A percentile compares a stretch with the other conserved stretches of the same genome.
Evolutionary conservation across 805 yeast species (phyloP).

Genomic region (Naumovozyma baii): DNA sequence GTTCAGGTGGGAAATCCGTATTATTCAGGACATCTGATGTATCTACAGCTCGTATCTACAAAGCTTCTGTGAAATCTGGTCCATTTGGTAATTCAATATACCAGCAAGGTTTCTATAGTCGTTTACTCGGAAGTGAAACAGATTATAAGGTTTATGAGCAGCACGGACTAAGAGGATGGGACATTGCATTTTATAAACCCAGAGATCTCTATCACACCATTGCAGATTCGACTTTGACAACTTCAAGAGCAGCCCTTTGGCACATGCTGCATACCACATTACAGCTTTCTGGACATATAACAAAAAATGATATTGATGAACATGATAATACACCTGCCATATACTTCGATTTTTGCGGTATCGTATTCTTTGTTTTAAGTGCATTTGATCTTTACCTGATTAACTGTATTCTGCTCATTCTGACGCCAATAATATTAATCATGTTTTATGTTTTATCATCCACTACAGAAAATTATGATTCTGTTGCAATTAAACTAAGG

Average conservation of each 20-base stretch:
- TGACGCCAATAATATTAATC: slow-evolving; percentile 45
- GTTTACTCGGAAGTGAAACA: slow-evolving; percentile 69
- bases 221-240: slow-evolving; percentile 56
- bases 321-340: slow-evolving; percentile 38
- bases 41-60: slow-evolving; percentile 52
- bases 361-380: slow-evolving; percentile 45
- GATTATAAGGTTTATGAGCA: slow-evolving; percentile 67
- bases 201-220: slow-evolving; percentile 75
- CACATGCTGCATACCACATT: slow-evolving; percentile 71
- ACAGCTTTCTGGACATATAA: slow-evolving; percentile 45
- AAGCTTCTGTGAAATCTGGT: slow-evolving; percentile 39
- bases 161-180: slow-evolving; percentile 73
- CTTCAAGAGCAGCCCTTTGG: slow-evolving; percentile 63
- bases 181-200: slow-evolving; percentile 82
- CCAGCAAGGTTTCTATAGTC: slow-evolving; percentile 75
- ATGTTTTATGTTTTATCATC: slow-evolving; percentile 39
- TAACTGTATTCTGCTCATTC: slow-evolving; percentile 43
- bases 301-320: slow-evolving; percentile 30
- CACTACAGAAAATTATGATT: slow-evolving; percentile 26
- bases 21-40: slow-evolving; percentile 77
- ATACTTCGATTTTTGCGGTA: slow-evolving; percentile 56
- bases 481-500: slow-evolving; percentile 23
- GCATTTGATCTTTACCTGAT: slow-evolving; percentile 39
- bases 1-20: slow-evolving; percentile 79
- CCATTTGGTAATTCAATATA: slow-evolving; percentile 76